Base-by-base conservation (phyloP, 495 filamentous ascomycete species). In the Xylaria cubensis region DNA sequence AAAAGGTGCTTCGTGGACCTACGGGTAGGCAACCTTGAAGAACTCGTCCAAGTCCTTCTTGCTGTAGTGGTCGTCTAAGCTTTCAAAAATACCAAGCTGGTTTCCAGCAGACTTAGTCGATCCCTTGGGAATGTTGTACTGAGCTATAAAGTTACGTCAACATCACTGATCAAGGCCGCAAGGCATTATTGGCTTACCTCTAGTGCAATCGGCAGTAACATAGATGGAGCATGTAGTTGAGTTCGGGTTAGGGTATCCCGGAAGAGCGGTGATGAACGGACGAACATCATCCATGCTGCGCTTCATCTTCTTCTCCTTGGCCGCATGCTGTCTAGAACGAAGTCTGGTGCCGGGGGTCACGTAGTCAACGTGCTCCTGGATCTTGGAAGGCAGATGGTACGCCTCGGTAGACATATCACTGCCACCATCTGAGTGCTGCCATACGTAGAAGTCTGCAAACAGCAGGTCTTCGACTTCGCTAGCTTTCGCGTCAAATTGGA, bases 21-120 rank as follows among this genome's bases (percentile, higher is more conserved):
- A 78, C 71, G 76, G 76, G 29, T 82, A 72, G 56, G 86, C 86
- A 67, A 83, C 83, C 32, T 77, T 76, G 80, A 90, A 92, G 81
- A 89, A 93, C 5, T 84, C 74, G 72, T 91, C 79, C 19, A 93
- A 81, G 72, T 92, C 90, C 2, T 82, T 78, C 68, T 90, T 87
- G 71, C 78, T 76, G 63, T 81, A 85, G 70, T 81, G 81, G 56
- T 80, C 75, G 50, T 73, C 74, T 13, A 82, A 66, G 19, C 74
- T 70, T 66, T 79, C 76, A 44, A 80, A 83, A 46, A 81, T 77
- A 41, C 78, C 79, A 3, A 81, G 73, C 72, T 83, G 75, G 61
- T 82, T 82, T 6, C 79, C 80, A 15, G 74, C 66, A 3, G 72
- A 71, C 8, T 79, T 71, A 17, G 71, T 73, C 21, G 75, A 78